phyloP scores from a whole-genome alignment of 164 flowering plant species.

The Tinospora cordifolia region DNA sequence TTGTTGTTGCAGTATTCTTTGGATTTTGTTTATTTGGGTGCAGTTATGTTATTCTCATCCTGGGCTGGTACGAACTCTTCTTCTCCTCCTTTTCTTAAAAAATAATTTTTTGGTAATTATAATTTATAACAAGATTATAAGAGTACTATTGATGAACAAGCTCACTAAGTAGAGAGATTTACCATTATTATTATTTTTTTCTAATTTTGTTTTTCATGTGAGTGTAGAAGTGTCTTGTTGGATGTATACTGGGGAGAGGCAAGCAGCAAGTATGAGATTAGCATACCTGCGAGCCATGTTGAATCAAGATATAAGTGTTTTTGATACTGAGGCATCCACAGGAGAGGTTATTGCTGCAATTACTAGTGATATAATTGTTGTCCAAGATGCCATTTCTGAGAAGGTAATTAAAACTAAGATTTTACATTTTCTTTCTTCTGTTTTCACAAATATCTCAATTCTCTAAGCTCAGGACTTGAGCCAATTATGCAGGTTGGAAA shows the following conservation, averaged over 20 bases:
- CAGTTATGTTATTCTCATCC: conserved; percentile 75
- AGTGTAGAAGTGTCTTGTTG: conserved; percentile 90
- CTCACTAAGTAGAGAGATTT: background rate
- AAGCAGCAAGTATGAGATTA: conserved; percentile 93
- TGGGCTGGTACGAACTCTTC: conserved; percentile 62
- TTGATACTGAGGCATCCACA: conserved; percentile 90
- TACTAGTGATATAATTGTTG: conserved; percentile 78
- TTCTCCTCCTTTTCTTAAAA: background rate
- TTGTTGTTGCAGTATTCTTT: conserved; percentile 69
- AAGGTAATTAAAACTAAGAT: conserved; percentile 41
- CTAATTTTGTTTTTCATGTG: background rate
- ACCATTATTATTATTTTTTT: too few species aligned
- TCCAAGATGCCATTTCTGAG: conserved; percentile 96
- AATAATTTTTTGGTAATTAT: background rate
- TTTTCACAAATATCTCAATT: background rate
- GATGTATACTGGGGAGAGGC: conserved; percentile 97
- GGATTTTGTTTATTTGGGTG: conserved; percentile 87
- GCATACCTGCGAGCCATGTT: conserved; percentile 80
- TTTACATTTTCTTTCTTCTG: background rate
- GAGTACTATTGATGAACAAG: background rate
- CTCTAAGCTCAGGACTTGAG: too few species aligned
- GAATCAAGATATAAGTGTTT: conserved; percentile 82
- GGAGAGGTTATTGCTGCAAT: conserved; percentile 89
- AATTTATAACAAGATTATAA: background rate
- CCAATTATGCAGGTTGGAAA: conserved; percentile 81